Conservation (phyloP, 345 rosid species). For the Eutrema japonicum region DNA sequence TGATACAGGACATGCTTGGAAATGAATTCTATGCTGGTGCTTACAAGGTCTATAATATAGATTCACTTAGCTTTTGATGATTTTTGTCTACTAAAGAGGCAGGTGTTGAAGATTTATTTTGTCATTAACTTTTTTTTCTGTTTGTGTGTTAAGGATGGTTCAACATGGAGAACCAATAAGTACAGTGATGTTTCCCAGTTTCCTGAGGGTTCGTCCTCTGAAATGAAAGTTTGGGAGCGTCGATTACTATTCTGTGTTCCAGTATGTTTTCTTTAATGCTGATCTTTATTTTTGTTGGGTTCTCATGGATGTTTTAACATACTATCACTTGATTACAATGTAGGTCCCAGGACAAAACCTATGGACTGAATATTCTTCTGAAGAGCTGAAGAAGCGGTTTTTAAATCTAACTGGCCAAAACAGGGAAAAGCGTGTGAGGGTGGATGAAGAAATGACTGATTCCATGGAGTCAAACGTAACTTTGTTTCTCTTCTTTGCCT, state of each 20-base stretch:
- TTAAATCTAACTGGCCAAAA: slow-evolving; percentile 50
- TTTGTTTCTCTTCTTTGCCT: neutral
- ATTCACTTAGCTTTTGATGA: neutral
- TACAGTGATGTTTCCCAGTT: slow-evolving; percentile 63
- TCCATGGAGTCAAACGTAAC: slow-evolving; percentile 50
- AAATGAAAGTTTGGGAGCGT: slow-evolving; percentile 87
- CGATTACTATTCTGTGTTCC: slow-evolving; percentile 78
- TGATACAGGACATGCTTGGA: slow-evolving; percentile 98
- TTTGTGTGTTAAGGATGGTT: slow-evolving; percentile 55
- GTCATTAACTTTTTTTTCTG: slow-evolving; percentile 8
- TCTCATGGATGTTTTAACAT: neutral
- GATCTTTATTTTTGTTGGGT: neutral
- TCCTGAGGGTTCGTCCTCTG: slow-evolving; percentile 58
- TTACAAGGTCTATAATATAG: slow-evolving; percentile 54
- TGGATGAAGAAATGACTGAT: slow-evolving; percentile 59
- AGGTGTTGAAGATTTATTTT: neutral
- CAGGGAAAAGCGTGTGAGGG: slow-evolving; percentile 76
- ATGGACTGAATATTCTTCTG: slow-evolving; percentile 68
- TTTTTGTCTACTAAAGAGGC: neutral
- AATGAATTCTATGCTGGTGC: slow-evolving; percentile 96
- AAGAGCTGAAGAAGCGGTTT: slow-evolving; percentile 35
- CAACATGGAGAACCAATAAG: slow-evolving; percentile 89
- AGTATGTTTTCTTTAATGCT: slow-evolving; percentile 47
- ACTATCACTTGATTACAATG: slow-evolving; percentile 15
- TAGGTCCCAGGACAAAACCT: slow-evolving; percentile 85